Conservation (phyloP, 2,329 filamentous ascomycete species). For the Graphiopsis chlorocephala region DNA sequence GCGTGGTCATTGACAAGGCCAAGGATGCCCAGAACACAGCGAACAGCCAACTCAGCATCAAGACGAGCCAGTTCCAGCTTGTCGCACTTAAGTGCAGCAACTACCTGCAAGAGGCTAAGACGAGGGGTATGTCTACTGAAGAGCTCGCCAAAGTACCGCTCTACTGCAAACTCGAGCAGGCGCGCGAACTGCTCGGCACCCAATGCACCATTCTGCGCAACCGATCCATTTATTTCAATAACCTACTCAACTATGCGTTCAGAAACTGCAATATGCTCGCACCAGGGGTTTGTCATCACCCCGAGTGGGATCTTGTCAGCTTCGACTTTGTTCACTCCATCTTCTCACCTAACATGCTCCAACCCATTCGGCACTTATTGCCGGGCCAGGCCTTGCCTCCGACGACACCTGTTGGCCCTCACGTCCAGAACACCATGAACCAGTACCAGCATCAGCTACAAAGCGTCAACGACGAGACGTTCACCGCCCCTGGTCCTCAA, state of each 20-base stretch:
- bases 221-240: background rate
- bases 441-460: background rate
- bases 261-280: background rate
- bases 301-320: background rate
- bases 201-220: background rate
- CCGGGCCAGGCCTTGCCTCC: background rate
- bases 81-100: background rate
- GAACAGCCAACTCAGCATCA: background rate
- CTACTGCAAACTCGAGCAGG: background rate
- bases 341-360: background rate
- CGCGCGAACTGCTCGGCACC: background rate
- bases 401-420: background rate
- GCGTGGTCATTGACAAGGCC: conserved; percentile 16
- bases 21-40: background rate
- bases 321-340: background rate
- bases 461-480: background rate
- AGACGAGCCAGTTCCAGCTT: background rate
- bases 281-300: background rate
- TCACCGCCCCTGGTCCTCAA: background rate
- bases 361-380: background rate
- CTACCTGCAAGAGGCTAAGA: background rate
- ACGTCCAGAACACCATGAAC: background rate
- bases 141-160: background rate
- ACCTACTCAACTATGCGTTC: background rate
- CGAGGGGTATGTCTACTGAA: background rate